Base-by-base conservation (phyloP, 108 stramenopile species). In the Cyclotella baltica region DNA sequence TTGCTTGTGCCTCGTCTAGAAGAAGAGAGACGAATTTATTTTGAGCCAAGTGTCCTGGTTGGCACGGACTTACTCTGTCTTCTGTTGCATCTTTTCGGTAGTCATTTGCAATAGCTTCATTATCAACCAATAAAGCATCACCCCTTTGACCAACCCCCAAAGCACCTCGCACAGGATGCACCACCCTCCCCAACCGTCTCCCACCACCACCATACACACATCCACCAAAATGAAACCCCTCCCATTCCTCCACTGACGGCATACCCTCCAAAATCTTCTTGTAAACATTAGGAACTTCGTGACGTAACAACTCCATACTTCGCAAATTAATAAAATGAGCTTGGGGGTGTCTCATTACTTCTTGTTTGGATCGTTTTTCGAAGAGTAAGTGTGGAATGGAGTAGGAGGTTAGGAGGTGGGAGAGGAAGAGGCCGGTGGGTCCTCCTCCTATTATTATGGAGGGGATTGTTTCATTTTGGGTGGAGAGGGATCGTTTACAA, bases 321-420 rank as follows among this genome's bases (percentile, higher is more conserved):
- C 97, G 86, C 2, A 92, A 82, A 78, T 98, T 98, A 63, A 98
- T 72, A 85, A 95, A 98, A 62, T 98, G 97, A 27, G 97, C 97
- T 74, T 96, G 96, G 2, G 96, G 97, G 84, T 97, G 96, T 34
- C 56, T 40, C 36, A 87, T 88, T 37, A 88, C 68, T 28, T 87
- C 58, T 35, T 83, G 63, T 33, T 48, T 16, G 0, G 88, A 51
- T 62, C 91, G 90, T 25, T 78, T 72, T 51, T 95, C 93, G 25
- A 95, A 66, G 0, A 94, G 69, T 25, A 84, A 31, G 18, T 78
- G 51, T 22, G 85, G 80, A 22, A 89, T 78, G 27, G 65, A 29
- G 74, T 91, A 91, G 29, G 64, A 69, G 25, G 89, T 85, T 0
- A 94, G 72, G 13, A 94, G 76, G 64, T 72, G 81, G 25, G 93